Conservation (phyloP, 805 yeast genomes). For the Saccharomyces paradoxus region DNA sequence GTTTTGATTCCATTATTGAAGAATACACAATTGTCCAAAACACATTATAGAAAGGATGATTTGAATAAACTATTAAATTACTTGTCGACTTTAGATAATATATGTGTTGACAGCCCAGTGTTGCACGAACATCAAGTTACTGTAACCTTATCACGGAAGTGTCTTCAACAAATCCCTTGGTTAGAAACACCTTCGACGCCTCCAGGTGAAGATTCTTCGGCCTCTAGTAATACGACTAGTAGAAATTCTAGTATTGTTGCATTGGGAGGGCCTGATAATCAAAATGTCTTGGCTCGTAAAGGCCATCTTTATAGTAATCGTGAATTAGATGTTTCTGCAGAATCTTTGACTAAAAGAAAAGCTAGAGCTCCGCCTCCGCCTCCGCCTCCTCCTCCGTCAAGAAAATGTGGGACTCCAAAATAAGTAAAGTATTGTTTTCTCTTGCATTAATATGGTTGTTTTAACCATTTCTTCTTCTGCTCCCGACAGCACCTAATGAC, state of each 20-base stretch:
- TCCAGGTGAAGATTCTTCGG: slow-evolving; percentile 5
- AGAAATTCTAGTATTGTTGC: background rate
- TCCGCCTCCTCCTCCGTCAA: slow-evolving; percentile 32
- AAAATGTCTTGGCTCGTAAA: background rate
- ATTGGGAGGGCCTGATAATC: background rate
- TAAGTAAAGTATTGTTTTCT: background rate
- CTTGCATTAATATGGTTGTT: background rate
- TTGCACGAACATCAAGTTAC: slow-evolving; percentile 32
- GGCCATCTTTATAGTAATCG: slow-evolving; percentile 8
- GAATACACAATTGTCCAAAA: slow-evolving; percentile 50
- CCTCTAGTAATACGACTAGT: slow-evolving; percentile 3
- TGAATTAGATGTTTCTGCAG: slow-evolving; percentile 25
- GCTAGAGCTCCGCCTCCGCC: slow-evolving; percentile 33
- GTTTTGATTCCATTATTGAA: slow-evolving; percentile 64
- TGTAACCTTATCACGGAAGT: slow-evolving; percentile 35
- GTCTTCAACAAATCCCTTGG: slow-evolving; percentile 32
- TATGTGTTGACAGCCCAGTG: slow-evolving; percentile 17
- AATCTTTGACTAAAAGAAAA: slow-evolving; percentile 30
- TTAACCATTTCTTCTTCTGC: background rate
- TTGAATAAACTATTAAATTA: slow-evolving; percentile 44
- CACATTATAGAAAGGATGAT: slow-evolving; percentile 51
- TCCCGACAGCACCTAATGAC: background rate
- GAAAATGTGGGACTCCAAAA: slow-evolving; percentile 17
- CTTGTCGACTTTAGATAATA: slow-evolving; percentile 29
- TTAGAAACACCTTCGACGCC: slow-evolving; percentile 7